phyloP scores from a whole-genome alignment of 202 grass and related monocot species.

The Thinopyrum obtusiflorum region DNA sequence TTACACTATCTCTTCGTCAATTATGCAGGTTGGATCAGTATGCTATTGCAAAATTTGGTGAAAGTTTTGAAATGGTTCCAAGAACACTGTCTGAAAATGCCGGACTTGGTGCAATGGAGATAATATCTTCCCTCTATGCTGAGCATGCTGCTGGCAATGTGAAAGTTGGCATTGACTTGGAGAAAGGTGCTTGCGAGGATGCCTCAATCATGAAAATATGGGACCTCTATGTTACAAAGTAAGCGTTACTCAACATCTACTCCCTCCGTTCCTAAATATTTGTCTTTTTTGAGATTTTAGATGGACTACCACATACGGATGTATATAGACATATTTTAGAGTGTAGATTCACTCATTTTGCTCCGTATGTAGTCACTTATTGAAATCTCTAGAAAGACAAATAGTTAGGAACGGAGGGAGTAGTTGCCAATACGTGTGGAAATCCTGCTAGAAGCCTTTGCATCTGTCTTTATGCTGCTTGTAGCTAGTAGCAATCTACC shows the following conservation, averaged over 20 bases:
- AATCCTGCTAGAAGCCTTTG: no score
- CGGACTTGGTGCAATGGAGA: constrained; percentile 85
- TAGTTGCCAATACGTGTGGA: no score
- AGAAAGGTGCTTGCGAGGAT: constrained; percentile 86
- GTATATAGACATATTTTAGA: no score
- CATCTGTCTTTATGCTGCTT: no score
- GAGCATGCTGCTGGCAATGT: constrained; percentile 83
- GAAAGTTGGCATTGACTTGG: constrained; percentile 83
- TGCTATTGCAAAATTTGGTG: constrained; percentile 95
- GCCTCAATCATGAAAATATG: constrained; percentile 66
- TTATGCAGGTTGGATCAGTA: constrained; percentile 87
- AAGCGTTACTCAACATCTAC: constrained; percentile 26
- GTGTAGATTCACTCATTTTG: no score
- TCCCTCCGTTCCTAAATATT: no score
- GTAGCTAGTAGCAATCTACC: no score
- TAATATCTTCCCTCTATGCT: constrained; percentile 92
- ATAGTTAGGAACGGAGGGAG: no score
- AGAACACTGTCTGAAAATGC: constrained; percentile 92
- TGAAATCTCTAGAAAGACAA: no score
- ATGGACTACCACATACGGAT: no score
- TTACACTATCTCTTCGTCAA: background rate
- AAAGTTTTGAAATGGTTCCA: constrained; percentile 96
- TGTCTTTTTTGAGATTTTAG: no score
- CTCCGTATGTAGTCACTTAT: no score
- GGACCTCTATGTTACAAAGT: constrained; percentile 96